phyloP scores from a whole-genome alignment of 1,284 basidiomycete genomes.

The Microbotryum lychnidis-dioicae region DNA sequence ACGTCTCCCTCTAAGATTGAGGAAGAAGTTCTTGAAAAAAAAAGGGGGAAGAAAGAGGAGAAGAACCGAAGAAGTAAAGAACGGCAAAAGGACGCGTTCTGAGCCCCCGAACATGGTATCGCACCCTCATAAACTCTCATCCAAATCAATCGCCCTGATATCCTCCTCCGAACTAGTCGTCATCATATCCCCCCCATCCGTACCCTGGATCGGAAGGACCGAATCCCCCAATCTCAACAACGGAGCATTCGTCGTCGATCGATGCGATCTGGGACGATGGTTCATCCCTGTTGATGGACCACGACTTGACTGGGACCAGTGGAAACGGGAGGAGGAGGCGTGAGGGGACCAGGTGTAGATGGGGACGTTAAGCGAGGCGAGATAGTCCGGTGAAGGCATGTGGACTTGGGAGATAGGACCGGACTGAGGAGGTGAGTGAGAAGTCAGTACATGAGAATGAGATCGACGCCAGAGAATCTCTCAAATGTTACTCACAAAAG shows the following conservation, averaged over 20 bases:
- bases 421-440: not conserved
- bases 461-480: not conserved
- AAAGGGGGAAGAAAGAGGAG: too few species aligned
- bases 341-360: conserved; percentile 23
- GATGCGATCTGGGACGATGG: too few species aligned
- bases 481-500: not conserved
- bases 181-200: too few species aligned
- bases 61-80: not conserved
- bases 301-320: too few species aligned
- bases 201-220: too few species aligned
- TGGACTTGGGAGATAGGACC: not conserved
- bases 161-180: not conserved
- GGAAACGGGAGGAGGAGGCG: not conserved
- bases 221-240: too few species aligned
- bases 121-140: not conserved
- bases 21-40: too few species aligned
- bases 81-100: not conserved
- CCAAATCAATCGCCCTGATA: not conserved
- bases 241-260: too few species aligned
- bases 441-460: not conserved
- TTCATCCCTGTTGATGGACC: too few species aligned
- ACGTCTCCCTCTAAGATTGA: too few species aligned
- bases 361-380: conserved; percentile 22
- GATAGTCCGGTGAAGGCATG: conserved; percentile 21
- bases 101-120: not conserved